These are phyloP conservation scores for Endocladia muricata DNA, from an alignment of 31 red algal genomes.

Conservation along the genomic window DNA sequence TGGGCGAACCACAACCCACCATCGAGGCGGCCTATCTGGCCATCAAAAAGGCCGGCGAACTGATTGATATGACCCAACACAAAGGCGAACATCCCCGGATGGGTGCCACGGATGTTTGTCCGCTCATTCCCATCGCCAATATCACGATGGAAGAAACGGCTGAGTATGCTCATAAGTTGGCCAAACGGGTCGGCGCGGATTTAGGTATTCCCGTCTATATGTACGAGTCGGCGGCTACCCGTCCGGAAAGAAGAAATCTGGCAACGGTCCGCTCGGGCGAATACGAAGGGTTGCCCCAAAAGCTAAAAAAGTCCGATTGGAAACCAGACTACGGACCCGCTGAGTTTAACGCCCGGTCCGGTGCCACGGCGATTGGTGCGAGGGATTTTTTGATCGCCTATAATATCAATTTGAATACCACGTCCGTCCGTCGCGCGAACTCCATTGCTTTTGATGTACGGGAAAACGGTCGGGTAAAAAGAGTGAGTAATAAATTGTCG, in stretches of 20 bases:
- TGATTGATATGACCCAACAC: constrained; percentile 13
- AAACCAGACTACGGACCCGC: too few species aligned
- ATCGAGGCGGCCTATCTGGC: constrained; percentile 1
- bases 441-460: too few species aligned
- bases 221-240: constrained; percentile 6
- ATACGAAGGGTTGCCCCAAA: too few species aligned
- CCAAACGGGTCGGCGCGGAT: not conserved
- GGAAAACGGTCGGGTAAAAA: too few species aligned
- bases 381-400: too few species aligned
- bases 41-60: constrained; percentile 5
- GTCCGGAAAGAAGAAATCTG: constrained; percentile 4
- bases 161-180: constrained; percentile 7
- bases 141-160: not conserved
- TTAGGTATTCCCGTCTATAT: constrained; percentile 6
- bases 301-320: too few species aligned
- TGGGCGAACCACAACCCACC: not conserved
- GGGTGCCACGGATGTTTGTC: constrained; percentile 15
- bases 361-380: too few species aligned
- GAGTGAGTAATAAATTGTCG: too few species aligned
- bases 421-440: too few species aligned
- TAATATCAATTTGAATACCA: too few species aligned
- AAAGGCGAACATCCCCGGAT: constrained; percentile 5
- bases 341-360: too few species aligned
- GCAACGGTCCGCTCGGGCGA: too few species aligned
- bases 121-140: constrained; percentile 9